Conservation (phyloP, 164 flowering plant species). For the Santalum album region DNA sequence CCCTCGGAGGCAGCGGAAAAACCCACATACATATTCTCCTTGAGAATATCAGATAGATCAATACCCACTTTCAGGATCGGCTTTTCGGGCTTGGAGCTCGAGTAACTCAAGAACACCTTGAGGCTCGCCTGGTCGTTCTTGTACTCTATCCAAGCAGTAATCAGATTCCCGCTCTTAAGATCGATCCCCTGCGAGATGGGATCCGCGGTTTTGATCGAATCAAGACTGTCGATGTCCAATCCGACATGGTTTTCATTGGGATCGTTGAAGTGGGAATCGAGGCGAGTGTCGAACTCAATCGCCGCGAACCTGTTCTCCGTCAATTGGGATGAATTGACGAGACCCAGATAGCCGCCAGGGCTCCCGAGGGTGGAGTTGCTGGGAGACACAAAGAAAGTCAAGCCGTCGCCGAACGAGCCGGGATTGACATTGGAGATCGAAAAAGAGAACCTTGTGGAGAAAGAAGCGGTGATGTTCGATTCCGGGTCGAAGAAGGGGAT, state of each 20-base stretch:
- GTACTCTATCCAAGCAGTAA: slow-evolving; percentile 83
- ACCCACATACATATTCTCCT: slow-evolving; percentile 54
- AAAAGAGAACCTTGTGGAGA: slow-evolving; percentile 64
- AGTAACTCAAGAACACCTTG: slow-evolving; percentile 54
- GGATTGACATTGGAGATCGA: slow-evolving; percentile 48
- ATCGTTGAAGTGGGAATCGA: slow-evolving; percentile 49
- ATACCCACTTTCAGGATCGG: slow-evolving; percentile 42
- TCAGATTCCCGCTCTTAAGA: slow-evolving; percentile 61
- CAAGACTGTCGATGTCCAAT: slow-evolving; percentile 51
- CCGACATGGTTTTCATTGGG: slow-evolving; percentile 75
- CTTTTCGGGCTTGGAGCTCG: slow-evolving; percentile 32
- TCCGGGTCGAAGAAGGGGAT: slow-evolving; percentile 41
- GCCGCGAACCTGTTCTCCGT: slow-evolving; percentile 56
- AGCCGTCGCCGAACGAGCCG: slow-evolving; percentile 65
- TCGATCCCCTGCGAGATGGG: slow-evolving; percentile 29
- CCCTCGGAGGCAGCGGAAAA: slow-evolving; percentile 86
- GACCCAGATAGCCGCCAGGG: slow-evolving; percentile 72
- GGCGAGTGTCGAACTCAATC: slow-evolving; percentile 69
- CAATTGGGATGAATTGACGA: slow-evolving; percentile 55
- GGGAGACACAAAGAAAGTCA: slow-evolving; percentile 66
- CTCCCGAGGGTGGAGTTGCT: slow-evolving; percentile 54
- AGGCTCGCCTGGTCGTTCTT: slow-evolving; percentile 29
- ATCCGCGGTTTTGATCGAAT: slow-evolving; percentile 47
- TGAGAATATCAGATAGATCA: slow-evolving; percentile 44
- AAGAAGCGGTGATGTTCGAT: slow-evolving; percentile 62